These are phyloP conservation scores for Phlebiopsis flavidoalba DNA, from an alignment of 768 basidiomycete species.

Conservation along the genomic window DNA sequence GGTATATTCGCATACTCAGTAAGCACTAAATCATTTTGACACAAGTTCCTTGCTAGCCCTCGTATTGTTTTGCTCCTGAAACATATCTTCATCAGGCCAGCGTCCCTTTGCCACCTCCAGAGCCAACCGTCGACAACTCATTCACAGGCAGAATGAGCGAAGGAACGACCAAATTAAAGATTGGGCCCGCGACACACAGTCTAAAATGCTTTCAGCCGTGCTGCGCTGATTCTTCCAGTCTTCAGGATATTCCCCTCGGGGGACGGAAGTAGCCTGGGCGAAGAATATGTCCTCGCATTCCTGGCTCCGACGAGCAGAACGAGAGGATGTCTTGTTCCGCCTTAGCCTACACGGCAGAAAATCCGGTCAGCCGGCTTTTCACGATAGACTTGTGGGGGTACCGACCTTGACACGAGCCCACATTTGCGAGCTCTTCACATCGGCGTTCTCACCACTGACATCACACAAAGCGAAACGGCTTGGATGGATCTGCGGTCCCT, in stretches of 20 bases:
- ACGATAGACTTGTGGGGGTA: not conserved
- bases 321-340: slow-evolving; percentile 27
- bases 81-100: slow-evolving; percentile 36
- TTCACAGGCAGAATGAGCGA: slow-evolving; percentile 16
- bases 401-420: slow-evolving; percentile 35
- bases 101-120: slow-evolving; percentile 44
- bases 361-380: too few relatives aligned
- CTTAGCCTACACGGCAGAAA: slow-evolving; percentile 18
- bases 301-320: slow-evolving; percentile 15
- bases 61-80: slow-evolving; percentile 23
- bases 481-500: slow-evolving; percentile 9
- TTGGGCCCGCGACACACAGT: slow-evolving; percentile 12
- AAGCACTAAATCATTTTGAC: not conserved
- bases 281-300: slow-evolving; percentile 23
- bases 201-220: slow-evolving; percentile 7
- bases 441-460: slow-evolving; percentile 33
- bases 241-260: slow-evolving; percentile 19
- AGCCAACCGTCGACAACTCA: slow-evolving; percentile 36
- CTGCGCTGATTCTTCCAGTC: slow-evolving; percentile 25
- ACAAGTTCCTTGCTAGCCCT: slow-evolving; percentile 9
- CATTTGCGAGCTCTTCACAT: slow-evolving; percentile 25
- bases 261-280: slow-evolving; percentile 35
- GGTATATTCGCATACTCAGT: too few relatives aligned
- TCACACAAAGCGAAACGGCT: slow-evolving; percentile 34
- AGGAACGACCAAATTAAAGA: slow-evolving; percentile 17